Conservation (phyloP, 1,284 basidiomycete genomes). For the Cryptococcus hybrid region DNA sequence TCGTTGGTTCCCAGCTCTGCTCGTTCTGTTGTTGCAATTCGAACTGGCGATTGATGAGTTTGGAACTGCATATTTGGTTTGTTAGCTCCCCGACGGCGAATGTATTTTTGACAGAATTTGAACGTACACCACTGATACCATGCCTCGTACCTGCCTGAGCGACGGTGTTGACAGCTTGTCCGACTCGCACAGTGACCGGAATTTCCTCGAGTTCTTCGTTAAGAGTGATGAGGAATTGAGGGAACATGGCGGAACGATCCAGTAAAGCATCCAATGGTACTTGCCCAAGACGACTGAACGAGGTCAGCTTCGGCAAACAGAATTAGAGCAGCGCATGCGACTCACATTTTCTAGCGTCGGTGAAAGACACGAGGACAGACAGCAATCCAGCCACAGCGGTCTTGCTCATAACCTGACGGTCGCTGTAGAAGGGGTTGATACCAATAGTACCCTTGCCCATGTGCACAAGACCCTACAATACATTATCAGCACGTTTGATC, state of each 20-base stretch:
- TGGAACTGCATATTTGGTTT: slow-evolving; percentile 62
- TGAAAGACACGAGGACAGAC: slow-evolving; percentile 85
- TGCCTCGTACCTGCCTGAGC: slow-evolving; percentile 48
- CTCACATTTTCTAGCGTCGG: slow-evolving; percentile 88
- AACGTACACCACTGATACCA: slow-evolving; percentile 51
- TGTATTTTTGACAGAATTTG: slow-evolving; percentile 5
- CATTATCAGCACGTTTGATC: not conserved
- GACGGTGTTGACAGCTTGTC: slow-evolving; percentile 62
- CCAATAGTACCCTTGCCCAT: slow-evolving; percentile 99
- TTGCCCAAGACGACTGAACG: slow-evolving; percentile 83
- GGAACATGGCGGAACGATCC: slow-evolving; percentile 94
- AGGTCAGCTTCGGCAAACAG: not conserved
- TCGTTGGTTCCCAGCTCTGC: slow-evolving; percentile 97
- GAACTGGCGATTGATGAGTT: slow-evolving; percentile 93
- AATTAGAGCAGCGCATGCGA: slow-evolving; percentile 20
- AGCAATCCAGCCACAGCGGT: slow-evolving; percentile 90
- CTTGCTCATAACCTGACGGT: slow-evolving; percentile 84
- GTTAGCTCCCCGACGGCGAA: not conserved
- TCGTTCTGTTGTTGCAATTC: slow-evolving; percentile 87
- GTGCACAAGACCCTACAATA: slow-evolving; percentile 72
- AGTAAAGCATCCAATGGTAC: slow-evolving; percentile 99
- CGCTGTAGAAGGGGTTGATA: slow-evolving; percentile 96
- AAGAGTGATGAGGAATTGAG: slow-evolving; percentile 95
- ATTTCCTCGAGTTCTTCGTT: slow-evolving; percentile 83
- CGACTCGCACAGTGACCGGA: slow-evolving; percentile 91